Percentiles rank a stretch among this genome's conserved stretches.
These are phyloP conservation scores for Hortaea werneckii DNA, from an alignment of 2,329 filamentous ascomycete species.

Conservation along the genomic window DNA sequence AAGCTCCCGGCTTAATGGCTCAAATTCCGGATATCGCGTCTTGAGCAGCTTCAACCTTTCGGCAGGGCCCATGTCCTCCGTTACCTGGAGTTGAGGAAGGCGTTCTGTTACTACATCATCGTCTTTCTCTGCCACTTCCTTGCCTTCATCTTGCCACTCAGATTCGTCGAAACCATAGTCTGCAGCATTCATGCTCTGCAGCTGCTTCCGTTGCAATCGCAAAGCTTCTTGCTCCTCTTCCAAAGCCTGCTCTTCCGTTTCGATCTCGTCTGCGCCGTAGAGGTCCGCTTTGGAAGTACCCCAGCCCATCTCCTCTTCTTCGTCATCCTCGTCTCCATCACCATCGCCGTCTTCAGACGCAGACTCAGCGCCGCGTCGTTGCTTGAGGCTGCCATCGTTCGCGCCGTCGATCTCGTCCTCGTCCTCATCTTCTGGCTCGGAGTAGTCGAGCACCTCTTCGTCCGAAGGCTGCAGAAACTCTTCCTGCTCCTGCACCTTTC, in stretches of 20 bases:
- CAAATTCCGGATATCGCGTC: constrained; percentile 83
- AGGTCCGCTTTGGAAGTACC: constrained; percentile 81
- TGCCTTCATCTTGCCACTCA: constrained; percentile 58
- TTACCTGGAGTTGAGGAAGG: constrained; percentile 73
- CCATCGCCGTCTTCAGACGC: constrained; percentile 28
- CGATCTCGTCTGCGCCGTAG: constrained; percentile 75
- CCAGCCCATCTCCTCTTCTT: constrained; percentile 63
- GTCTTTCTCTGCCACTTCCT: constrained; percentile 38
- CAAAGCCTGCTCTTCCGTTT: constrained; percentile 63
- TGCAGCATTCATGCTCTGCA: constrained; percentile 77
- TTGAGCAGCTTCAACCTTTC: constrained; percentile 68
- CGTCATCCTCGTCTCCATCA: constrained; percentile 26
- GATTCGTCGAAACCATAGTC: constrained; percentile 90
- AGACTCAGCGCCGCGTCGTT: constrained; percentile 84
- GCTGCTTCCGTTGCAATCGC: constrained; percentile 79
- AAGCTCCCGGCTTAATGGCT: constrained; percentile 73
- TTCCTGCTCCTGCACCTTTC: constrained; percentile 60
- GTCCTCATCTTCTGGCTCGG: constrained; percentile 34
- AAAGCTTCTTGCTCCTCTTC: constrained; percentile 89
- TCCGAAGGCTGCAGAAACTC: constrained; percentile 49
- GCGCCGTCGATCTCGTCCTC: constrained; percentile 50
- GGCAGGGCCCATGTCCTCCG: constrained; percentile 63
- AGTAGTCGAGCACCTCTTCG: constrained; percentile 51
- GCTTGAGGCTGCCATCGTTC: constrained; percentile 27
- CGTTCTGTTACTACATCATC: constrained; percentile 63